Base-by-base conservation (phyloP, 106 monocot species). In the Chionographis japonica region DNA sequence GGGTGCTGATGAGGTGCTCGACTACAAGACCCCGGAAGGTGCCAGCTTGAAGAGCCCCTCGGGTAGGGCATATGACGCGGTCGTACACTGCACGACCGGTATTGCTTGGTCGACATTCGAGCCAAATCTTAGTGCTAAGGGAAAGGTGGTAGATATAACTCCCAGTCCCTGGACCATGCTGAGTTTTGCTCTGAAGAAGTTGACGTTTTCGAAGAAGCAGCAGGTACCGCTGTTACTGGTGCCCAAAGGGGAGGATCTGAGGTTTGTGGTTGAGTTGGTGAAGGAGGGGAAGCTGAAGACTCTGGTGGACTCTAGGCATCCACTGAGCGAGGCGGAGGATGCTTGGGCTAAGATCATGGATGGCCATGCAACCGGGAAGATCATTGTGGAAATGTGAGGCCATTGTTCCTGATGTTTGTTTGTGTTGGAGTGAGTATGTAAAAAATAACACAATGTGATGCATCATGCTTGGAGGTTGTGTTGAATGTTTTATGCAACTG, bases 351-450 rank as follows among this genome's bases (percentile, higher is more conserved):
- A 63, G 62, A 80, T 75, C 65, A 75, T 72, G 7, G 79, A 76
- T 11, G 84, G 84, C n/a, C 84, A 84, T 64, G 79, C 80, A 9
- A 84, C 84, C 0, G 84, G 84, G 4, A 84, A 84, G 68, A 68
- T 84, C 1, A 77, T 80, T n/a, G 60, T 84, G 0, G 76, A 84
- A 52, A 79, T 84, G 71, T 70, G 43, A 79, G 15, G 14, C 14
- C 14, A 56, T 56, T 13, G 18, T 56, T 52, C 8, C 8, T 52
- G 8, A 27, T 27, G 27, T 27, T 27, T 27, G 27, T 27, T 27
- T 27, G 27, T 27, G 27, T 27, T 27, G 27, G 27, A 27, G 27
- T 27, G 27, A 27, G 27, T 27, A 27, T 27, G 27, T 27, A 27
- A 27, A 27, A 27, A 27, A 27, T 27, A n/a, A n/a, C n/a, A 27